Evolutionary conservation across 1,139 yeast species (phyloP), one percentile per base, ranked within the genome.

Genomic region (Diutina mesorugosa): DNA sequence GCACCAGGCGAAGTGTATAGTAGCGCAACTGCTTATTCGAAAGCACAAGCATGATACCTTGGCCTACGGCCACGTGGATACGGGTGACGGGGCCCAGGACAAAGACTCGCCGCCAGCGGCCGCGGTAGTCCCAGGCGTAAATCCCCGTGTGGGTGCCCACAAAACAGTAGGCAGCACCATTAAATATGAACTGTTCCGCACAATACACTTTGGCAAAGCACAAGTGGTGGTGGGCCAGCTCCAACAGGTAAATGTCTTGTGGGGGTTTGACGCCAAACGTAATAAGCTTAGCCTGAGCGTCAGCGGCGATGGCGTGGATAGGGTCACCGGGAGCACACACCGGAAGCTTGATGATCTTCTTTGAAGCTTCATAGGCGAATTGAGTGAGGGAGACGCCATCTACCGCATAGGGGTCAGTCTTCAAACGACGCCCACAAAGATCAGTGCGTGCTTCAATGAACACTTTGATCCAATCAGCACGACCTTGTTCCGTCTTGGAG

Each of bases 341-440:
- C 2, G 87, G 90, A 52, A 87, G 66, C 60, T 81, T 83, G 3
- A 67, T 66, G 0, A 87, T 80, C n/a, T 77, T 73, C 55, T 75
- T 78, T 9, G 74, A 69, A 6, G 73, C 76, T 26, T 83, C 87
- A 66, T 86, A 87, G 0, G 84, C 86, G 69, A 88, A 88, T 57
- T 78, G 78, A 38, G 80, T 74, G 61, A 83, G 85, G 8, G 87
- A 74, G 10, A 89, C 66, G 12, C 81, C 73, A 45, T 72, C 69
- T 29, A 87, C 66, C 9, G 72, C 65, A 64, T 84, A 85, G 0
- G 90, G 86, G 59, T 81, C 87, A 0, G 77, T 67, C 35, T 69
- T 73, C 28, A 72, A 66, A 29, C 76, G 74, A 38, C 78, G 65
- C 18, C 72, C 71, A 56, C 80, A 78, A 57, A 82, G 73, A 32